Conservation (phyloP, 2,329 filamentous ascomycete genomes). For the Phyllosticta ampelicida region DNA sequence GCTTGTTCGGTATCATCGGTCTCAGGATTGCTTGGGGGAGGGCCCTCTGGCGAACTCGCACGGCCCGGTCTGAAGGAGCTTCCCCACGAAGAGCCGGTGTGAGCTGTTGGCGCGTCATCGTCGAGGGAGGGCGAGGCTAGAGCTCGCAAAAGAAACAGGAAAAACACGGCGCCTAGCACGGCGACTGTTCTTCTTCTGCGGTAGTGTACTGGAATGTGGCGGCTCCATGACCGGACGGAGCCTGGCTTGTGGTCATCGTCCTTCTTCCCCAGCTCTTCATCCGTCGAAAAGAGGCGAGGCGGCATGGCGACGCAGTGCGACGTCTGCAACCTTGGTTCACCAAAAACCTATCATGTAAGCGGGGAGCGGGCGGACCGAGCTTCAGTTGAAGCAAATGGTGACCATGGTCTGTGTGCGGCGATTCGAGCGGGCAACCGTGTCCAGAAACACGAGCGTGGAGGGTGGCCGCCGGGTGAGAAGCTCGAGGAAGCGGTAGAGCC, state of each 20-base stretch:
- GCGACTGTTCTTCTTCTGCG: constrained; percentile 40
- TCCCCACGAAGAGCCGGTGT: not conserved
- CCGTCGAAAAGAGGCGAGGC: constrained; percentile 33
- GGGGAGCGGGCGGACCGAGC: not conserved
- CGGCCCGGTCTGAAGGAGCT: not conserved
- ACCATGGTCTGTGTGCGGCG: not conserved
- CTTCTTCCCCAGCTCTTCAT: constrained; percentile 55
- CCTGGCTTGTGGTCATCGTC: constrained; percentile 48
- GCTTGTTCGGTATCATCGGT: constrained; percentile 15
- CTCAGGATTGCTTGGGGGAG: constrained; percentile 15
- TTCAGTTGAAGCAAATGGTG: not conserved
- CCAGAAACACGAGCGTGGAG: not conserved
- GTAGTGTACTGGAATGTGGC: constrained; percentile 26
- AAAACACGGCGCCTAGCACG: constrained; percentile 29
- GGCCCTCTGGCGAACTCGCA: constrained; percentile 14
- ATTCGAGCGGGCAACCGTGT: not conserved
- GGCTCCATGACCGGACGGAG: constrained; percentile 21
- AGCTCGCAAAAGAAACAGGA: constrained; percentile 54
- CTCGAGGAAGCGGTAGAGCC: not conserved
- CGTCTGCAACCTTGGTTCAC: not conserved
- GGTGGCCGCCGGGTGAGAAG: not conserved
- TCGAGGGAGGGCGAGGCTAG: constrained; percentile 28
- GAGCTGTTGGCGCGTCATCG: not conserved
- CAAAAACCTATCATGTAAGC: not conserved
- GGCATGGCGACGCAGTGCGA: not conserved